Percentiles rank a stretch among this genome's conserved stretches.
These are phyloP conservation scores for Delitschia confertaspora DNA, from an alignment of 495 filamentous ascomycete genomes.

Conservation along the genomic window DNA sequence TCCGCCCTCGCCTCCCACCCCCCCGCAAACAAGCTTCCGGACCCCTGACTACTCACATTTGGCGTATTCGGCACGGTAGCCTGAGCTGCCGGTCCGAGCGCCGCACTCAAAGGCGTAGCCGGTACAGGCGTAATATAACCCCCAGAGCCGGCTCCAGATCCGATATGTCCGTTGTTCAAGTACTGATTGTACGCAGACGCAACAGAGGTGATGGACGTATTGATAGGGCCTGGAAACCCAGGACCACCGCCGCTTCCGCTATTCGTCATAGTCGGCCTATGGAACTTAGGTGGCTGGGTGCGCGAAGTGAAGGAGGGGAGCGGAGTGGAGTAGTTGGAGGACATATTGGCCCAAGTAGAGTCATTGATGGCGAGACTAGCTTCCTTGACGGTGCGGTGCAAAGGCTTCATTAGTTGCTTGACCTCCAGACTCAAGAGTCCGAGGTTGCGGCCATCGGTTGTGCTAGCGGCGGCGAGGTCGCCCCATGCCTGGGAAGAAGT, in stretches of 20 bases:
- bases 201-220: constrained; percentile 22
- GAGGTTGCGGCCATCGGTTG: constrained; percentile 60
- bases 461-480: constrained; percentile 42
- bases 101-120: constrained; percentile 70
- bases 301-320: constrained; percentile 14
- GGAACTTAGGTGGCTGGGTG: constrained; percentile 17
- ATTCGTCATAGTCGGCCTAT: constrained; percentile 3
- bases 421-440: constrained; percentile 59
- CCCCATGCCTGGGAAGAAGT: constrained; percentile 51
- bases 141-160: constrained; percentile 16
- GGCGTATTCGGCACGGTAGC: constrained; percentile 79
- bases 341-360: constrained; percentile 63
- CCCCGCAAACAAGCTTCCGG: no score
- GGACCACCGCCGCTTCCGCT: constrained; percentile 1
- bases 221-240: constrained; percentile 22
- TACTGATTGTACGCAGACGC: constrained; percentile 10
- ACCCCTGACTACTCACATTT: no score
- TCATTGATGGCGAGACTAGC: constrained; percentile 61
- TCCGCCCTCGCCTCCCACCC: constrained; percentile 52
- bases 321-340: constrained; percentile 6
- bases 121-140: constrained; percentile 43
- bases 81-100: constrained; percentile 78
- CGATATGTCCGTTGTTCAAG: constrained; percentile 29
- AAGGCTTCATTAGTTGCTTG: constrained; percentile 59
- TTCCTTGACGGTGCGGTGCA: constrained; percentile 68